Base-by-base conservation (phyloP, 192 early-diverging fungal genomes). In the Umbelopsis vinacea region DNA sequence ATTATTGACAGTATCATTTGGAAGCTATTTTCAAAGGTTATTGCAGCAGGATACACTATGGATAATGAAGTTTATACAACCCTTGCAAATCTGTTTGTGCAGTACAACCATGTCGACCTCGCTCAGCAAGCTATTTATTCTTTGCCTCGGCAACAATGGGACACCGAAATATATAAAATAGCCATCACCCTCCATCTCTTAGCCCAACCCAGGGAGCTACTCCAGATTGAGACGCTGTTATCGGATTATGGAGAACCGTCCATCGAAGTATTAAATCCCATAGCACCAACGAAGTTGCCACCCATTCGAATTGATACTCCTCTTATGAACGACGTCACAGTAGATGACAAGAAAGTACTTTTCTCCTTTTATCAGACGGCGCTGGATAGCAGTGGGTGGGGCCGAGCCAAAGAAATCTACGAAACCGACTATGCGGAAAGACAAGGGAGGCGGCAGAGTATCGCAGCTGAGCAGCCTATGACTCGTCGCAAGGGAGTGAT, bases 101-200 rank as follows among this genome's bases (percentile, higher is more conserved):
- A 75, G 19, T 70, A 50, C 26, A 45, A 52, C 15, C 48, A 69
- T 37, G 19, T 70, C 2, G 5, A 55, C 26, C 47, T 75, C 15
- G 74, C 74, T 29, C 52, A 70, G 35, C 68, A 75, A 33, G 69
- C 74, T 14, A 46, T 75, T n/a, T 75, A 75, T 22, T 70, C 57
- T 21, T 15, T 75, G 12, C 74, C 74, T 11, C 68, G 74, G 9
- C 40, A 69, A n/a, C 33, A 60, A 24, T 75, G 74, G 74, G 69
- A 75, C 23, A 75, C 74, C 12, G 55, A 48, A 22, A 60, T 54
- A 7, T 75, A 75, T 37, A 69, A 69, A 45, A 23, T 63, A 17
- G 74, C 74, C 0, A 70, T 75, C 2, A 21, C 68, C 29, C 60
- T 75, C 38, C 74, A 75, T 52, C 55, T 70, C 14, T 60, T 75